These are phyloP conservation scores for Bruguiera gymnorhiza DNA, from an alignment of 345 rosid genomes.

Conservation along the genomic window DNA sequence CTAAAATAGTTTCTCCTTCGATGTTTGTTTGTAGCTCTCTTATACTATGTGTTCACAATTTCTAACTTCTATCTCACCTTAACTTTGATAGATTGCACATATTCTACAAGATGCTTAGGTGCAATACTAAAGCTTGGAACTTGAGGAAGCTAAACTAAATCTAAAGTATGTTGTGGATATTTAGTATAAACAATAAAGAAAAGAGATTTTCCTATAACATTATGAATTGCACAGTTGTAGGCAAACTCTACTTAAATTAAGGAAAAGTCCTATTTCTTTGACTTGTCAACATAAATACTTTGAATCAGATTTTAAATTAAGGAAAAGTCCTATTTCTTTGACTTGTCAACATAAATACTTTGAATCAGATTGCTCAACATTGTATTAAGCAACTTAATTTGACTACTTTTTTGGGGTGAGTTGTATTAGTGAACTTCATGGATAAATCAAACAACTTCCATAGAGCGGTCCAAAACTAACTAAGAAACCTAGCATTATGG, in stretches of 20 bases:
- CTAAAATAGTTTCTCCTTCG: too few species aligned
- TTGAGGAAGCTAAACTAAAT: not conserved
- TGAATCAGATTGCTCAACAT: not conserved
- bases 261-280: too few species aligned
- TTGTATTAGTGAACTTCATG: not conserved
- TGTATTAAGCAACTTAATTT: not conserved
- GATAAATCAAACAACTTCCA: not conserved
- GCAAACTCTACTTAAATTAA: conserved; percentile 12
- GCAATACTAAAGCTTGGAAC: too few species aligned
- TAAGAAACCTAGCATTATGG: not conserved
- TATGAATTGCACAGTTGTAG: not conserved
- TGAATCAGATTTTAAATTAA: too few species aligned
- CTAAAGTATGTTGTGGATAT: not conserved
- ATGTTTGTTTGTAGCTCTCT: too few species aligned
- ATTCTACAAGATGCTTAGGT: too few species aligned
- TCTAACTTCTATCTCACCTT: too few species aligned
- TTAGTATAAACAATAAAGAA: not conserved
- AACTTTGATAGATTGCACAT: too few species aligned
- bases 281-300: too few species aligned
- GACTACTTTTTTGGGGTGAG: not conserved
- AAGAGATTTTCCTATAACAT: not conserved
- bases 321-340: not conserved
- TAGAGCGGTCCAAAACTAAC: not conserved
- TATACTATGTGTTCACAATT: too few species aligned
- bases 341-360: not conserved